Evolutionary conservation across 202 grass and related monocot genomes (phyloP), one percentile per base, ranked within the genome.

Genomic region (Digitaria exilis): DNA sequence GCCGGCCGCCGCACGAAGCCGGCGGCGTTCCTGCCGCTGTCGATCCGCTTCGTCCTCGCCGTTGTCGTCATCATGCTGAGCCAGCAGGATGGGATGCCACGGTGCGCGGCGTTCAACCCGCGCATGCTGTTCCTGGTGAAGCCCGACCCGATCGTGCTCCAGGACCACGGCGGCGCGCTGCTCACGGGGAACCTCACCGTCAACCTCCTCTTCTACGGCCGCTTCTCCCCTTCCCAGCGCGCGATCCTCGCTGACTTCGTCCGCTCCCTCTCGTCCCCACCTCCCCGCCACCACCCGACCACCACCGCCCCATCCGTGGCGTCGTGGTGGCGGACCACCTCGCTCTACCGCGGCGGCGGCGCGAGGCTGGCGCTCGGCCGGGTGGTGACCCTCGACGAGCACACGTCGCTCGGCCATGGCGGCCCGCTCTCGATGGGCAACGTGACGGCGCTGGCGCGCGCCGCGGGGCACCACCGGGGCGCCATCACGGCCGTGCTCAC

Each of bases 161-260:
- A 39, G 39, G 90, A 98, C 86, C 96, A 98, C 80, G 51, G 67
- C 9, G 96, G 96, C 9, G 13, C 52, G 62, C 77, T 98, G 41
- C 89, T 98, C 55, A 89, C 83, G 14, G 96, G 96, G 43, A 92
- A 94, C 80, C 79, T 87, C 69, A 88, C 85, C 6, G 61, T 98
- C 70, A 90, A 98, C 84, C 71, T 98, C 48, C 55, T 96, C 39
- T 98, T 89, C 90, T 98, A 98, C 31, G 96, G 96, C 18, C 51
- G 86, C 29, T 98, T 98, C 84, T 9, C 93, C 10, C 18, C 83
- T 0, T 12, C 85, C 10, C 96, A 98, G 80, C 96, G 91, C 62
- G 71, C 84, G 69, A 77, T 92, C 67, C 71, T 98, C 48, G 42
- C n/a, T 21, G 91, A 92, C 87, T 98, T 98, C 83, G 69, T 98